Percentiles rank a stretch among this genome's conserved stretches.
Conservation (phyloP, 768 basidiomycete genomes). For the Gloeostereum incarnatum region DNA sequence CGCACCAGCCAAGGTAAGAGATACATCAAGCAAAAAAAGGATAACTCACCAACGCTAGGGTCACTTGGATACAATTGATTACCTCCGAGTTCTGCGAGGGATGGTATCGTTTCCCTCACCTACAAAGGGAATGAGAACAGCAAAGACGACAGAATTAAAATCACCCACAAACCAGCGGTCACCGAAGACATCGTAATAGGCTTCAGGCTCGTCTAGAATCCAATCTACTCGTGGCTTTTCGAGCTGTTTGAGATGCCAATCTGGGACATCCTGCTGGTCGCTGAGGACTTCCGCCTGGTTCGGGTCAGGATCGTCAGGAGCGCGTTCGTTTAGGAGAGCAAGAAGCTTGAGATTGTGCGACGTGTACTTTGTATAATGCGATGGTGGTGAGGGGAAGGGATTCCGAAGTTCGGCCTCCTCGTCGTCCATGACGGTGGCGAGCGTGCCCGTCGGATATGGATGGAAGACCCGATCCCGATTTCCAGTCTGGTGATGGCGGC, state of each 20-base stretch:
- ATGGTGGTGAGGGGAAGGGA: constrained; percentile 86
- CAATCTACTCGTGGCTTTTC: constrained; percentile 87
- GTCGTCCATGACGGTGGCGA: constrained; percentile 44
- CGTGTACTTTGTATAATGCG: constrained; percentile 74
- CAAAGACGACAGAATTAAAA: constrained; percentile 6
- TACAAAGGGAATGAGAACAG: constrained; percentile 18
- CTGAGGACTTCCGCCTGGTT: constrained; percentile 56
- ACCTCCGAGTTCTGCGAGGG: constrained; percentile 73
- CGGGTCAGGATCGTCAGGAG: constrained; percentile 26
- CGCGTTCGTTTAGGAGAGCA: constrained; percentile 47
- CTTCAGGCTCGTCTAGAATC: constrained; percentile 75
- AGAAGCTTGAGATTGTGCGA: constrained; percentile 65
- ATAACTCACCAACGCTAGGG: constrained; percentile 49
- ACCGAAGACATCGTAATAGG: constrained; percentile 75
- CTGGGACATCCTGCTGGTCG: constrained; percentile 68
- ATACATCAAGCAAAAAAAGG: neutral
- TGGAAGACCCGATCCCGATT: too few species aligned
- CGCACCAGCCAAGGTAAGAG: neutral
- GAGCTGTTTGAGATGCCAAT: constrained; percentile 67
- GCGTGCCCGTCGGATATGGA: too few species aligned
- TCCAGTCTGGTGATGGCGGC: too few species aligned
- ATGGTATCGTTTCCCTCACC: constrained; percentile 80
- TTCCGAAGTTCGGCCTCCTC: constrained; percentile 73
- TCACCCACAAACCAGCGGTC: constrained; percentile 79
- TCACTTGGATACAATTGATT: constrained; percentile 74